phyloP scores from a whole-genome alignment of 1,284 basidiomycete species.

The Meira nashicola region DNA sequence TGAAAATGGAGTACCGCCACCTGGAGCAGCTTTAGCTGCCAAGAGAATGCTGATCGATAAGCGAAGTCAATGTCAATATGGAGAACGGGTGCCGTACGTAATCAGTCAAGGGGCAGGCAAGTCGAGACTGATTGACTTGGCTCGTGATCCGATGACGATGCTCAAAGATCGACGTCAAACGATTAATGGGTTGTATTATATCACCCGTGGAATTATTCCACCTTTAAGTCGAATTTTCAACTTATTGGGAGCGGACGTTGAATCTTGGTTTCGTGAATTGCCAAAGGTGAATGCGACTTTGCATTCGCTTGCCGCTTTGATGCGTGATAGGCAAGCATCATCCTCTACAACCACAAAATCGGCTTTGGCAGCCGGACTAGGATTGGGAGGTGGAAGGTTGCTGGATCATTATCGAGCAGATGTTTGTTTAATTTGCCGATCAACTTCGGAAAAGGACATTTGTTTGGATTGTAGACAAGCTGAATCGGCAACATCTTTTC shows the following conservation, averaged over 20 bases:
- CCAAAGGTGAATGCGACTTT: constrained; percentile 55
- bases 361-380: too few relatives aligned
- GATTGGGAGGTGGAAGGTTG: constrained; percentile 58
- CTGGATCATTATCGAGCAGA: constrained; percentile 71
- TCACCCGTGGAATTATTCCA: constrained; percentile 77
- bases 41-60: constrained; percentile 70
- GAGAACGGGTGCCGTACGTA: constrained; percentile 87
- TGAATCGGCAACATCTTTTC: constrained; percentile 18
- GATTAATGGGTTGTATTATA: constrained; percentile 85
- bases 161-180: constrained; percentile 65
- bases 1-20: constrained; percentile 77
- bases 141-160: constrained; percentile 72
- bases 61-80: constrained; percentile 79
- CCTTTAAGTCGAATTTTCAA: constrained; percentile 86
- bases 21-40: constrained; percentile 81
- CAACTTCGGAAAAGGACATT: constrained; percentile 57
- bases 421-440: constrained; percentile 68
- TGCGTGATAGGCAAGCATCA: constrained; percentile 24
- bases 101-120: constrained; percentile 69
- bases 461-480: constrained; percentile 31
- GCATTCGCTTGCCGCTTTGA: constrained; percentile 13
- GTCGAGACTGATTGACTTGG: constrained; percentile 72
- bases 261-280: constrained; percentile 84
- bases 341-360: constrained; percentile 20
- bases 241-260: constrained; percentile 82